These are phyloP conservation scores for Boletus rufocinnamomeus DNA, from an alignment of 768 basidiomycete genomes.

Conservation along the genomic window DNA sequence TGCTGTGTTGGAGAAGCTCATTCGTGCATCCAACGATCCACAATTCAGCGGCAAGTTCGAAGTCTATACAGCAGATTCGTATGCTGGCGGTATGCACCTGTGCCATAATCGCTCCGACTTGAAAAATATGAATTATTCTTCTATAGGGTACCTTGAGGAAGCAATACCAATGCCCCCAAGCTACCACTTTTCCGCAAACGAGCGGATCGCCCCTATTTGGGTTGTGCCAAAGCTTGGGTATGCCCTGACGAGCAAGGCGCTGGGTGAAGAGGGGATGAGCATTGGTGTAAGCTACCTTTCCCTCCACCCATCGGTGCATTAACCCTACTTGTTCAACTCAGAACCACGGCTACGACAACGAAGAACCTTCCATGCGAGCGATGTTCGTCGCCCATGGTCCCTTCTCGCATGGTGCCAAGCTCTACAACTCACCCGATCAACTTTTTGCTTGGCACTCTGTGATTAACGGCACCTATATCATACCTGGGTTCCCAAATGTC, in stretches of 20 bases:
- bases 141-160: slow-evolving; percentile 16
- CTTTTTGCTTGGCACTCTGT: slow-evolving; percentile 60
- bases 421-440: slow-evolving; percentile 33
- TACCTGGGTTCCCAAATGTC: slow-evolving; percentile 83
- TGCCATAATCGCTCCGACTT: not conserved
- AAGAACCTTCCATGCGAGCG: slow-evolving; percentile 75
- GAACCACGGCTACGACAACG: slow-evolving; percentile 93
- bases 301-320: not conserved
- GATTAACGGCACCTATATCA: slow-evolving; percentile 56
- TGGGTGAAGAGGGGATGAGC: slow-evolving; percentile 61
- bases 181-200: slow-evolving; percentile 71
- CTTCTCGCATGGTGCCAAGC: slow-evolving; percentile 71
- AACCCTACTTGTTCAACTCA: slow-evolving; percentile 31
- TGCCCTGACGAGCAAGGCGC: slow-evolving; percentile 65
- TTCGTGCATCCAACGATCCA: slow-evolving; percentile 47
- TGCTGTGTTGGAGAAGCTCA: slow-evolving; percentile 55
- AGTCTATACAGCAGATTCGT: slow-evolving; percentile 43
- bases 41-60: slow-evolving; percentile 58
- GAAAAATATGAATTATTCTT: not conserved
- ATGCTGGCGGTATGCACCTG: slow-evolving; percentile 20
- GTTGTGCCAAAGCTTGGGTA: slow-evolving; percentile 82
- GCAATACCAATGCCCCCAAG: slow-evolving; percentile 62
- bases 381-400: slow-evolving; percentile 94
- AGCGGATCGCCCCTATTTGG: slow-evolving; percentile 88
- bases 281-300: slow-evolving; percentile 65